Base-by-base conservation (phyloP, 768 basidiomycete species). In the Leccinum subgranulosum region DNA sequence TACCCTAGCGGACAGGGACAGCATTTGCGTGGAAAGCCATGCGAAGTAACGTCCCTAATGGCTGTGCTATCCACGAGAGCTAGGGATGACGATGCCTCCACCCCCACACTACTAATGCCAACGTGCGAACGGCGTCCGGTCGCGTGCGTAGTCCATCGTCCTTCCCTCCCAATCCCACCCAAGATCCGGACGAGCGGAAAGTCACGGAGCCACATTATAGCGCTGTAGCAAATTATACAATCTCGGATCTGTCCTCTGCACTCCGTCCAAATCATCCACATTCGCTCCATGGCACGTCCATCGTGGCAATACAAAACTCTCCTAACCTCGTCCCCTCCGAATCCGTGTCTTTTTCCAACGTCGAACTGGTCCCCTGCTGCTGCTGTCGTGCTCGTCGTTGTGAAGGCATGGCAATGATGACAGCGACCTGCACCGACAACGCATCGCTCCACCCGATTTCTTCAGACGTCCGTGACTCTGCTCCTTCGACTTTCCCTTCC, bases 331-430 rank as follows among this genome's bases (percentile, higher is more conserved):
- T 9, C 71, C 66, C 43, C 45, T 58, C 56, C 52, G 36, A 27
- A 54, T 49, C 58, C 57, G 12, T 14, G 1, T 49, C 59, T 34
- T 21, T 46, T 15, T 25, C 45, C n/a, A 47, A 29, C 21, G 36
- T 12, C 10, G 23, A 47, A 15, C 46, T 15, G 6, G 6, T 21
- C 4, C 15, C 23, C 14, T 25, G 46, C 46, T 41, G n/a, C 46
- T 12, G 46, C 23, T 47, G 23, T 25, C 6, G 12, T 25, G 48
- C 5, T 15, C 28, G 27, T 29, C 39, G 34, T 54, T 61, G 65
- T 7, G 60, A 67, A 14, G 81, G 78, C 76, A 82, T 77, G 8
- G 73, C 64, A 48, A 81, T 71, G 14, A 75, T 60, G 17, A 81
- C 74, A 4, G 75, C 73, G 14, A 81, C 69, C 51, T 74, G 75